Evolutionary conservation across 2,329 filamentous ascomycete species (phyloP).

Genomic region (Ophiocordyceps camponoti-saundersi): DNA sequence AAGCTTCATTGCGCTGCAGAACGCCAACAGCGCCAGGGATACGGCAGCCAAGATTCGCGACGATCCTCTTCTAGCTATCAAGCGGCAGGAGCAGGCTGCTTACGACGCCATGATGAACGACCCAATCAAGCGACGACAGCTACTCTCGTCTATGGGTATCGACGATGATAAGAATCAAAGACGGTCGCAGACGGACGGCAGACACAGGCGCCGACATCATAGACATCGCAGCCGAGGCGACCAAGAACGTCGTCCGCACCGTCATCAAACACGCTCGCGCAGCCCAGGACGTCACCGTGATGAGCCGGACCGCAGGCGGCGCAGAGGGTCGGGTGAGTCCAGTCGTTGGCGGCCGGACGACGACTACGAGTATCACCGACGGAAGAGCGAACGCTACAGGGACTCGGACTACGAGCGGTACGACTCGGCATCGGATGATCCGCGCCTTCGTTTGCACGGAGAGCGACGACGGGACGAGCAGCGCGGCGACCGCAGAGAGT

Average conservation of each 20-base stretch:
- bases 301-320: conserved; percentile 7
- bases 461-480: background rate
- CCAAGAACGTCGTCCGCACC: conserved; percentile 13
- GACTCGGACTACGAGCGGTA: conserved; percentile 5
- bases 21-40: conserved; percentile 61
- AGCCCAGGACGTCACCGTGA: conserved; percentile 19
- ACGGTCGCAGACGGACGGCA: conserved; percentile 12
- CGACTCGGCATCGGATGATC: background rate
- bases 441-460: background rate
- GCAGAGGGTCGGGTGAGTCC: conserved; percentile 7
- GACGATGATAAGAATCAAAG: conserved; percentile 27
- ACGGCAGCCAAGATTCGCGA: conserved; percentile 74
- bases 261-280: conserved; percentile 20
- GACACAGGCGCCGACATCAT: conserved; percentile 21
- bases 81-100: conserved; percentile 72
- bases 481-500: background rate
- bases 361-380: conserved; percentile 6
- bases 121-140: conserved; percentile 46
- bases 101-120: conserved; percentile 71
- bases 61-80: conserved; percentile 85
- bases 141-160: conserved; percentile 48
- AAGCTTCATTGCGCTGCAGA: conserved; percentile 42
- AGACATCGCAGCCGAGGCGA: conserved; percentile 9
- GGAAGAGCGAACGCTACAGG: conserved; percentile 3
- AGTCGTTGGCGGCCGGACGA: conserved; percentile 6